These are phyloP conservation scores for Solanum medicagineum DNA, from an alignment of 257 asterid species.

Conservation along the genomic window DNA sequence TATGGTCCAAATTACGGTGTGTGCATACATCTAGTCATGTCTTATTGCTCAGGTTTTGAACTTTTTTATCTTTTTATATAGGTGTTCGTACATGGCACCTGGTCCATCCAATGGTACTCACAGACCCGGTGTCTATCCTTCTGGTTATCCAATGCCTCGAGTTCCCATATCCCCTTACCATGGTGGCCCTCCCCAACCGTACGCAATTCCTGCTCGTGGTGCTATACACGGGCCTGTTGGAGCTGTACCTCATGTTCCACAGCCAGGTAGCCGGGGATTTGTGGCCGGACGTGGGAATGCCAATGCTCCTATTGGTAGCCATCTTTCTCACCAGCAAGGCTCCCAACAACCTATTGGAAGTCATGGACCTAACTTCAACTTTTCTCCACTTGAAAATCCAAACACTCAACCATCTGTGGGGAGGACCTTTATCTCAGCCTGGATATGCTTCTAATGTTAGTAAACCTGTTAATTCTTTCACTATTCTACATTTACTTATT, in stretches of 20 bases:
- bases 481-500: background rate
- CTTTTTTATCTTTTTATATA: conserved; percentile 31
- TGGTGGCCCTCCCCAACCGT: conserved; percentile 84
- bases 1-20: background rate
- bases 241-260: conserved; percentile 79
- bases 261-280: conserved; percentile 78
- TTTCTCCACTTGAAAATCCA: conserved; percentile 74
- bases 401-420: conserved; percentile 76
- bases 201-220: conserved; percentile 91
- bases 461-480: conserved; percentile 1
- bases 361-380: conserved; percentile 57
- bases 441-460: conserved; percentile 86
- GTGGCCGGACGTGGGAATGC: conserved; percentile 87
- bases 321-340: conserved; percentile 80
- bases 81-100: conserved; percentile 83
- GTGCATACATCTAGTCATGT: background rate
- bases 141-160: conserved; percentile 80
- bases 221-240: conserved; percentile 96
- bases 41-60: background rate
- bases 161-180: conserved; percentile 77
- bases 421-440: conserved; percentile 89
- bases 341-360: conserved; percentile 72
- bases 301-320: conserved; percentile 88
- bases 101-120: conserved; percentile 79
- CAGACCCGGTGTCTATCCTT: conserved; percentile 68